phyloP scores from a whole-genome alignment of 345 rosid species.

The Psidium guajava region DNA sequence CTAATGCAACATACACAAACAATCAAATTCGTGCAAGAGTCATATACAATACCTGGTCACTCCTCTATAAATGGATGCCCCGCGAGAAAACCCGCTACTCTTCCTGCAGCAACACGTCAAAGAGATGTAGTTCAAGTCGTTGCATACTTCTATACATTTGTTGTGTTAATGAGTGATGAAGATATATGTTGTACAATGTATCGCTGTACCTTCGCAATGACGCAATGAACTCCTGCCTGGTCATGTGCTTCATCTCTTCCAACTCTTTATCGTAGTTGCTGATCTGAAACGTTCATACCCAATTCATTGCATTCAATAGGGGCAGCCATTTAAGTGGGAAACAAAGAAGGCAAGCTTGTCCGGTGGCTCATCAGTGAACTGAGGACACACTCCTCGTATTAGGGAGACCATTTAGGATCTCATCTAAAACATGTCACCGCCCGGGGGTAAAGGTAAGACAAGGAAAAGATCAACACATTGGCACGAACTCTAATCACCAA shows the following conservation, averaged over 20 bases:
- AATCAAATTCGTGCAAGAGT: neutral
- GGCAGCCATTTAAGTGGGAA: neutral
- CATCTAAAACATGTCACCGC: neutral
- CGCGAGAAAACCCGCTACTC: slow-evolving; percentile 96
- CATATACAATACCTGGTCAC: slow-evolving; percentile 60
- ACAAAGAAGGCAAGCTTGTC: neutral
- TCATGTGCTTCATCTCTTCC: slow-evolving; percentile 97
- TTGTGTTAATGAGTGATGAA: neutral
- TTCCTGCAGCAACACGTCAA: slow-evolving; percentile 31
- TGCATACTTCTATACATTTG: neutral
- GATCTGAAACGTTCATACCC: slow-evolving; percentile 30
- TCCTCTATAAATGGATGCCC: slow-evolving; percentile 89
- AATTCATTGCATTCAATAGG: neutral
- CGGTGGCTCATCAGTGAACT: neutral
- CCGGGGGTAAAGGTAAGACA: neutral
- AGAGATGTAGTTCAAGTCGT: neutral
- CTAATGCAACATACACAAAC: neutral
- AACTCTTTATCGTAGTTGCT: slow-evolving; percentile 71
- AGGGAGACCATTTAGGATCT: slow-evolving; percentile 11
- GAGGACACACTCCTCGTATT: slow-evolving; percentile 14
- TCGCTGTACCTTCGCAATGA: slow-evolving; percentile 66
- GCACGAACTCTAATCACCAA: neutral
- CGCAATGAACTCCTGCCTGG: slow-evolving; percentile 86
- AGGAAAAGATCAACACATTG: neutral
- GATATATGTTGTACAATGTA: neutral